Base-by-base conservation (phyloP, 148 eudicot genomes). In the Camellia sinensis region DNA sequence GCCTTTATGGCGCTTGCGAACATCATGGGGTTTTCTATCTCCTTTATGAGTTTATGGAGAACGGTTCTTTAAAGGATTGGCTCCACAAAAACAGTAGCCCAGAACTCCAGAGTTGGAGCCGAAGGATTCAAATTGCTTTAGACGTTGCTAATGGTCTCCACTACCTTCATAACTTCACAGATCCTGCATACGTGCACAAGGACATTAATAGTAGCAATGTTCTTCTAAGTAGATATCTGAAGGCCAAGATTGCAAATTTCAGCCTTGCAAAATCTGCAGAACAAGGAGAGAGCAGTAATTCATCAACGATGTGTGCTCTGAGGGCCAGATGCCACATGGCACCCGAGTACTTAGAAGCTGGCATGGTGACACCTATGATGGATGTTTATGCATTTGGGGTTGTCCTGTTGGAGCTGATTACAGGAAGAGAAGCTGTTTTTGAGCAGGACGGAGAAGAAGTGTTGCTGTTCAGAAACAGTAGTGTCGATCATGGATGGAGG, bases 381-480 rank as follows among this genome's bases (percentile, higher is more conserved):
- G 98, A 94, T 81, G 93, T 91, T 53, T 94, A 94, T 79, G 90
- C 97, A 1, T 92, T 90, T 72, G 98, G 98, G 71, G 88, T 91
- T 52, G 85, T 92, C 18, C 54, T 94, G 48, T 81, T 94, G 77
- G 97, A 94, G 80, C 79, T 94, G 45, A 77, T 94, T 4, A 85
- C 94, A 1, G 97, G 98, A 10, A 89, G 80, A 79, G 89, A 87
- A 40, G 93, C 87, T 21, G 87, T 81, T 71, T 68, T 11, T 0
- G 69, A 73, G 59, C 66, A 84, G 54, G 91, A 84, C 74, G 91
- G 87, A 40, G 84, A 83, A 68, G 88, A 87, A 76, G 76, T 85
- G 46, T 57, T 83, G 9, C 80, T 89, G 79, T 85, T 85, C 91
- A 0, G 86, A 84, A 62, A 72, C 75, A 19, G 77, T 90, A 6